A percentile compares a stretch with the other conserved stretches of the same genome.
These are phyloP conservation scores for Datura wrightii DNA, from an alignment of 257 asterid species.

Conservation along the genomic window DNA sequence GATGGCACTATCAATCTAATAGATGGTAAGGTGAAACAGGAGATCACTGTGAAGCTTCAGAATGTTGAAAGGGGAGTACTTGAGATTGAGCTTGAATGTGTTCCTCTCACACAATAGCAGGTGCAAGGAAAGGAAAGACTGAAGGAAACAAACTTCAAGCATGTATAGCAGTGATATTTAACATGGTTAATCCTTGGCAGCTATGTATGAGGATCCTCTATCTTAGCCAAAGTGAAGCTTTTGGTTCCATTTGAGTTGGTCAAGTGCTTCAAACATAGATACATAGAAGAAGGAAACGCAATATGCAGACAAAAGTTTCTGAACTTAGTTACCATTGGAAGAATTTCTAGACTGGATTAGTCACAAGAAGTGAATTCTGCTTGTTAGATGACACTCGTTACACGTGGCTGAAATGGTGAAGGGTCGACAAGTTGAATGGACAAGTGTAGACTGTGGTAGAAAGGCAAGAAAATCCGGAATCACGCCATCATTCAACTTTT, in stretches of 20 bases:
- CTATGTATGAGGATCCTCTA: background rate
- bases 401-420: constrained; percentile 13
- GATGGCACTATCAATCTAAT: constrained; percentile 65
- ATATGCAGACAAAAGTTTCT: background rate
- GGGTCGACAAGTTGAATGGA: background rate
- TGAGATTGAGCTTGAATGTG: constrained; percentile 92
- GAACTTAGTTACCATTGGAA: background rate
- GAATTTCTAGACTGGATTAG: background rate
- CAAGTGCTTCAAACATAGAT: background rate
- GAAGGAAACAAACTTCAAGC: background rate
- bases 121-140: background rate
- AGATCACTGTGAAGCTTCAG: constrained; percentile 72
- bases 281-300: background rate
- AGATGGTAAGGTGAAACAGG: constrained; percentile 74
- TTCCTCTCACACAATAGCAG: constrained; percentile 77
- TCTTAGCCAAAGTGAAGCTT: background rate
- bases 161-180: background rate
- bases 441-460: constrained; percentile 14
- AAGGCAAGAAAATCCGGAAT: background rate
- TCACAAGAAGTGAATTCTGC: background rate
- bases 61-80: constrained; percentile 81
- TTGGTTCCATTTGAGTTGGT: background rate
- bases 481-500: background rate
- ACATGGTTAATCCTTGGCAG: background rate
- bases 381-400: background rate